Evolutionary conservation across 2,329 filamentous ascomycete genomes (phyloP), one percentile per base, ranked within the genome.

Genomic region (Trichoderma sp.): DNA sequence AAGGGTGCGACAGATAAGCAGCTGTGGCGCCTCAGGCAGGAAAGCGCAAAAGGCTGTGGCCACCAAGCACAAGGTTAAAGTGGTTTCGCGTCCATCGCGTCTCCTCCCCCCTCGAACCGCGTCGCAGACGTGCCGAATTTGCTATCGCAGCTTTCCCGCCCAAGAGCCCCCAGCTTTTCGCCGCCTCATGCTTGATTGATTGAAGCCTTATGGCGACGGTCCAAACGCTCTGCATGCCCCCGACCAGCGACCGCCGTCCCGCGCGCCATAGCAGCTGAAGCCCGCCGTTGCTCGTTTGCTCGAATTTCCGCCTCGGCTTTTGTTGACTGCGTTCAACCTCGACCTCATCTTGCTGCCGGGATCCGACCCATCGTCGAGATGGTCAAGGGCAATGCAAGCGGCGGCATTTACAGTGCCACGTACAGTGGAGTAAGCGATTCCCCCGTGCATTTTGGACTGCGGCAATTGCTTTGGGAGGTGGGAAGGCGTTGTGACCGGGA

Each of bases 341-440:
- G 41, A 48, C 39, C 21, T 48, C 21, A 24, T 47, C 21, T 50
- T 55, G 26, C 51, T 24, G 41, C 17, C 52, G 45, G 45, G 34
- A 7, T 34, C 45, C 34, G 10, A 4, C 7, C 61, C 34, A 69
- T 69, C 71, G 70, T 69, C 71, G 73, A 72, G 55, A 85, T 85
- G 83, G 81, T 79, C 68, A 83, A 84, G 73, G 77, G 73, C 70
- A 72, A 69, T 68, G 72, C 73, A 51, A 75, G 76, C 45, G 78
- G 81, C 28, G 84, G 85, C 73, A 83, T 90, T 67, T 90, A 88
- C 78, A 88, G 85, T 76, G 87, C 87, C 68, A 89, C 87, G 21
- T 90, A 89, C 74, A 89, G 87, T 76, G 87, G 87, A 75, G 87
- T 89, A 79, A 78, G 85, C 44, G 14, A 43, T 28, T 30, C 3